Evolutionary conservation across 1,284 basidiomycete species (phyloP), one percentile per base, ranked within the genome.

Genomic region (Ceratobasidium theobromae): DNA sequence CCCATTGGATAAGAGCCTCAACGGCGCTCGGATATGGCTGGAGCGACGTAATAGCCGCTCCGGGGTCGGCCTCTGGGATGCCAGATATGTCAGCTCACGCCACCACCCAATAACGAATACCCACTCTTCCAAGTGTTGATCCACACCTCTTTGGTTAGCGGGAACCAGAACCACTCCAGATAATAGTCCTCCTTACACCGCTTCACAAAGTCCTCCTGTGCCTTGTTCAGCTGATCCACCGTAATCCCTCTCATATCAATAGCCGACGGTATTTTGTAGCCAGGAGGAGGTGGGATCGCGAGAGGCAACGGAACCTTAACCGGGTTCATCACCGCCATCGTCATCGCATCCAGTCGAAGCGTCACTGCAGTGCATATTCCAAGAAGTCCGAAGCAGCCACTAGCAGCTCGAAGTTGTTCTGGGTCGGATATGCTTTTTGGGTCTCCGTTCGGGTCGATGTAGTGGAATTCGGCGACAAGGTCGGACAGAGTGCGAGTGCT

Each of bases 91-190:
- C n/a, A n/a, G n/a, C n/a, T n/a, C n/a, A n/a, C n/a, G n/a, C n/a
- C n/a, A n/a, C n/a, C n/a, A n/a, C n/a, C n/a, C n/a, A n/a, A n/a
- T n/a, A n/a, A n/a, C n/a, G n/a, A n/a, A n/a, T n/a, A n/a, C n/a
- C n/a, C n/a, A 35, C 45, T 49, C 11, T 70, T 67, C 69, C 69
- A 70, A 14, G 68, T 69, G 35, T 70, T 70, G 8, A 70, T 60
- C 69, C 69, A 70, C 4, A 65, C 67, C 23, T 69, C 48, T 11
- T 58, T 55, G 33, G 69, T 66, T 33, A 65, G 67, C 12, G 69
- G 69, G 45, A 66, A 70, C 69, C 69, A 70, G 49, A 70, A 70
- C 57, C 58, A 70, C 53, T 70, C 69, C 27, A 68, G 53, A 49
- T 69, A 70, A 45, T 67, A 53, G 35, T 70, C 69, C 40, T 68